These are phyloP conservation scores for Actinomortierella wolfii DNA, from an alignment of 371 early-diverging fungal genomes.

Conservation along the genomic window DNA sequence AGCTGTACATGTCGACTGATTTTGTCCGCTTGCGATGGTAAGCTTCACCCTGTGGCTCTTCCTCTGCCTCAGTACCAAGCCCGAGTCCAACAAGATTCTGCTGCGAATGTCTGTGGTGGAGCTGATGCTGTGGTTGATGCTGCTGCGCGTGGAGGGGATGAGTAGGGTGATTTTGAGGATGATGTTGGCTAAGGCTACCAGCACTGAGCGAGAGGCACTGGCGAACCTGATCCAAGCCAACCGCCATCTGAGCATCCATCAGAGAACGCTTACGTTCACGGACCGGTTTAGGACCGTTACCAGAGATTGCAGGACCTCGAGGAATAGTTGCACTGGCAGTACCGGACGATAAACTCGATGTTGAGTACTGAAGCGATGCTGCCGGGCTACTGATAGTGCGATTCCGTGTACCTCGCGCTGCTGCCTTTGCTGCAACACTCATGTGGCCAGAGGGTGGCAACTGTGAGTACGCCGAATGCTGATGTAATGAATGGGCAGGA, in stretches of 20 bases:
- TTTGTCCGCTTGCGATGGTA: constrained; percentile 46
- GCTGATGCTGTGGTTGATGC: constrained; percentile 10
- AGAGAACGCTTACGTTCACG: constrained; percentile 45
- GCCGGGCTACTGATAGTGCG: constrained; percentile 43
- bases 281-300: constrained; percentile 34
- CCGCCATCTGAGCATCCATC: constrained; percentile 35
- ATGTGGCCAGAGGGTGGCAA: too few relatives aligned
- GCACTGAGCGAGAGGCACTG: constrained; percentile 15
- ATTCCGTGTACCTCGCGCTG: constrained; percentile 11
- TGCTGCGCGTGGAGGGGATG: background rate
- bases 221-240: constrained; percentile 35
- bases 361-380: constrained; percentile 36
- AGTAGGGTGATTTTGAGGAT: background rate
- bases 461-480: constrained; percentile 5
- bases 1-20: constrained; percentile 42
- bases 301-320: constrained; percentile 29
- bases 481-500: constrained; percentile 5
- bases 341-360: constrained; percentile 24
- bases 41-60: constrained; percentile 15
- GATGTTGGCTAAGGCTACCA: constrained; percentile 3
- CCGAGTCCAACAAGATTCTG: constrained; percentile 20
- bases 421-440: too few relatives aligned
- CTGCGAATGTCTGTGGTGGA: background rate
- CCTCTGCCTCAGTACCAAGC: background rate
- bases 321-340: constrained; percentile 18